Percentiles rank a stretch among this genome's conserved stretches.
These are phyloP conservation scores for Cladobotryum protrusum DNA, from an alignment of 2,329 filamentous ascomycete genomes.

Conservation along the genomic window DNA sequence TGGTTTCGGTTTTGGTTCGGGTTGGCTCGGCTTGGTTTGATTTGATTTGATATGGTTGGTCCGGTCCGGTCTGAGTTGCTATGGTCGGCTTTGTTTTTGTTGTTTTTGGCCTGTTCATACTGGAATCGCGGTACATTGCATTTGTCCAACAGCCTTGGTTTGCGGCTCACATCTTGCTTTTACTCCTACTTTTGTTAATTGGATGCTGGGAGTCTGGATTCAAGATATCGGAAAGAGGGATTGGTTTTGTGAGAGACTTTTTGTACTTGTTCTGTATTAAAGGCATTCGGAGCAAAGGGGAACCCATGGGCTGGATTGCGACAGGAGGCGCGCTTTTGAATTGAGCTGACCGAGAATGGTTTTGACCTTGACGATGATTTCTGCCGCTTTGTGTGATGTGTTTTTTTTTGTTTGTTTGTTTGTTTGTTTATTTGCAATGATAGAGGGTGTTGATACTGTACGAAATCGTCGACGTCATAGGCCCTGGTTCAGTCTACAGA, in stretches of 20 bases:
- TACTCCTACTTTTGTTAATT: slow-evolving; percentile 12
- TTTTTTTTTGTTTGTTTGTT: no score
- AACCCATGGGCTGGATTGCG: not conserved
- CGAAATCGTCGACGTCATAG: no score
- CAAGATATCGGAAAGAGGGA: not conserved
- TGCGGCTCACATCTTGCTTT: slow-evolving; percentile 9
- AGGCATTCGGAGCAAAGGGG: not conserved
- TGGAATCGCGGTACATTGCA: not conserved
- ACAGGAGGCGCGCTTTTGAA: not conserved
- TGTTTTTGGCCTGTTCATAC: slow-evolving; percentile 2
- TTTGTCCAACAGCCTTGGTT: slow-evolving; percentile 6
- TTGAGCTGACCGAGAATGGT: not conserved
- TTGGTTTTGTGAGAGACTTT: not conserved
- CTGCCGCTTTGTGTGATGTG: not conserved
- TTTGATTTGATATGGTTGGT: no score
- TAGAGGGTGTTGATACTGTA: no score
- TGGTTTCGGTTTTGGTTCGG: not conserved
- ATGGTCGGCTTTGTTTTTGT: slow-evolving; percentile 9
- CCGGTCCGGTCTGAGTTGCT: slow-evolving; percentile 13
- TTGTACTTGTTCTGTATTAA: not conserved
- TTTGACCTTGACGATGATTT: not conserved
- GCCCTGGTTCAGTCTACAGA: no score
- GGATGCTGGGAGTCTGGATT: slow-evolving; percentile 25
- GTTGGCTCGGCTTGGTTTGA: slow-evolving; percentile 4
- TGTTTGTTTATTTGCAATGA: not conserved